phyloP scores from a whole-genome alignment of 768 basidiomycete genomes.

The Hypholoma fasciculare region DNA sequence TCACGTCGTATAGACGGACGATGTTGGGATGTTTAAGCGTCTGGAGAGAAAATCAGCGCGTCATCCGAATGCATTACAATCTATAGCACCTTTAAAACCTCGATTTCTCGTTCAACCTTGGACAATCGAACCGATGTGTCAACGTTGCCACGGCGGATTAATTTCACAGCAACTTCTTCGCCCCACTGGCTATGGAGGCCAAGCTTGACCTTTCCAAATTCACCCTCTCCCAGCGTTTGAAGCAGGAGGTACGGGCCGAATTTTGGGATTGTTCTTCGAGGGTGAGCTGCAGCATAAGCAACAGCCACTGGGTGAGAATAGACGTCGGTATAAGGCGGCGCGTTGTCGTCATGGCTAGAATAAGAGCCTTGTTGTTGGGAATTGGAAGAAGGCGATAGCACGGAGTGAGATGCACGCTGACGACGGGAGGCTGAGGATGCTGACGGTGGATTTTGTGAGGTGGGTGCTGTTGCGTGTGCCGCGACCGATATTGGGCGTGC shows the following conservation, averaged over 20 bases:
- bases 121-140: conserved; percentile 85
- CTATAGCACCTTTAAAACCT: conserved; percentile 83
- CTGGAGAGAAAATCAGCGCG: conserved; percentile 40
- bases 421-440: conserved; percentile 29
- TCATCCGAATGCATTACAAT: neutral
- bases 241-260: conserved; percentile 96
- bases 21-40: conserved; percentile 97
- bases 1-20: conserved; percentile 96
- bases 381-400: conserved; percentile 46
- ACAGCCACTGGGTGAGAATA: conserved; percentile 84
- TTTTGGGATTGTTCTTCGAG: conserved; percentile 83
- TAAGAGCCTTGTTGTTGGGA: conserved; percentile 27
- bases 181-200: conserved; percentile 92
- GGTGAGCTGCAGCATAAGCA: conserved; percentile 81
- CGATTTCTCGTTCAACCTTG: conserved; percentile 97
- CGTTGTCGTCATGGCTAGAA: conserved; percentile 36
- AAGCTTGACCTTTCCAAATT: conserved; percentile 99
- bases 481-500: conserved; percentile 21
- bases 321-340: conserved; percentile 53
- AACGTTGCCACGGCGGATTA: conserved; percentile 91
- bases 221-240: conserved; percentile 96
- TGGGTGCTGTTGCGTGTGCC: conserved; percentile 11
- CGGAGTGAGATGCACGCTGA: conserved; percentile 74
- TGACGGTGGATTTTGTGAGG: conserved; percentile 9
- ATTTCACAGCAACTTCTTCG: conserved; percentile 98